Evolutionary conservation across 2,329 filamentous ascomycete species (phyloP), one percentile per base, ranked within the genome.

Genomic region (Chalaropsis thielavioides): DNA sequence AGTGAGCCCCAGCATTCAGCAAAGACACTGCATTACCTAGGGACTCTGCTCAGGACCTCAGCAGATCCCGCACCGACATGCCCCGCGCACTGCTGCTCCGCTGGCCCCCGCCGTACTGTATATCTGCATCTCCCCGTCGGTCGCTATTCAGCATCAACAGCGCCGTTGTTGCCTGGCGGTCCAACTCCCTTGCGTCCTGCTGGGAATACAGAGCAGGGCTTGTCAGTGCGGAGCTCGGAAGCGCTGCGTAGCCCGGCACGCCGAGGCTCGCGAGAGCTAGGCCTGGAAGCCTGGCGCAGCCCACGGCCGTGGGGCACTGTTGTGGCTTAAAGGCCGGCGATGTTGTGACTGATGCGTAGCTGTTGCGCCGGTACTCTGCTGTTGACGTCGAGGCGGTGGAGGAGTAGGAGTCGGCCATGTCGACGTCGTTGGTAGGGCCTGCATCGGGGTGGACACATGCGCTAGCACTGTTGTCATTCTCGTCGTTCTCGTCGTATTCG

Each of bases 61-160:
- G 71, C 63, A 83, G 70, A 70, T 83, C 81, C 60, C 76, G 76
- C 15, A 83, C 81, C 51, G 81, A 83, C 73, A 83, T 75, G 0
- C 80, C 80, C 62, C 81, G 73, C 10, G 74, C 76, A 31, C 72
- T 71, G 11, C 59, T 43, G 35, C 61, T 64, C 19, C 46, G 44
- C 56, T 46, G 71, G 73, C 83, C 80, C 72, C 80, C 83, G 77
- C 82, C 81, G 2, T 11, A n/a, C 27, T 46, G 54, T 8, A 19
- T 61, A 49, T 64, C 64, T 0, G 17, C 38, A 61, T 77, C 44
- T 17, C 79, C 80, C 43, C 89, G 80, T 49, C 89, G 82, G 72
- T 94, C 90, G 64, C 80, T 84, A 69, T 92, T 95, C 67, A 96
- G 77, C 91, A 96, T 95, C 73, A 96, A 75, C 69, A 96, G 74